Conservation (phyloP, 768 basidiomycete species). For the Botryobasidium botryosum region DNA sequence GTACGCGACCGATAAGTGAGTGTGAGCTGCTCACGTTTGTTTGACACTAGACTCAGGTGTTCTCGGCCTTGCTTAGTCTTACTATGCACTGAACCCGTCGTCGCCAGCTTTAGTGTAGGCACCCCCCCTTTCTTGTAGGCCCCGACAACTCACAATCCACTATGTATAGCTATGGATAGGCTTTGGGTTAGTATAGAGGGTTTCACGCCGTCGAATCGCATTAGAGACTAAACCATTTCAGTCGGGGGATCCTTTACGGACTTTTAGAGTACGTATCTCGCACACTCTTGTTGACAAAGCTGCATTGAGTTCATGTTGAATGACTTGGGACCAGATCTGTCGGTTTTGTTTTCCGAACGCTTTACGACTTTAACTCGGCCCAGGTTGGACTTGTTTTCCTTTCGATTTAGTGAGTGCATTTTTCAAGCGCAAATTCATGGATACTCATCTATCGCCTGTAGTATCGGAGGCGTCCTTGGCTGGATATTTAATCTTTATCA, state of each 20-base stretch:
- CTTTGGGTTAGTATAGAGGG: no score
- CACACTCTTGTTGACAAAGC: no score
- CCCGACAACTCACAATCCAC: background rate
- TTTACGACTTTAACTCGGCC: conserved; percentile 44
- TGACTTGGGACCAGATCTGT: no score
- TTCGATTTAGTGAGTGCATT: conserved; percentile 26
- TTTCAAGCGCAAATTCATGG: conserved; percentile 19
- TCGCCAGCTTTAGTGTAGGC: conserved; percentile 53
- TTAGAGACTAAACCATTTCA: no score
- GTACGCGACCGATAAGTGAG: conserved; percentile 55
- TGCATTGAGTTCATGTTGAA: no score
- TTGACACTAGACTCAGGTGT: conserved; percentile 10
- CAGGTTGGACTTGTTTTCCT: conserved; percentile 43
- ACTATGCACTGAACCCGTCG: conserved; percentile 55
- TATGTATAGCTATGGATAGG: conserved; percentile 43
- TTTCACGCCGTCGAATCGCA: no score
- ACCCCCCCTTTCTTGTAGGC: background rate
- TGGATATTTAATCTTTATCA: conserved; percentile 31
- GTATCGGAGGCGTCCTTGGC: conserved; percentile 38
- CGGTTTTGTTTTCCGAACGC: conserved; percentile 33
- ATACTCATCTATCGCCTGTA: conserved; percentile 15
- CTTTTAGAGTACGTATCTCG: no score
- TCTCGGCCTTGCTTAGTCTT: conserved; percentile 30
- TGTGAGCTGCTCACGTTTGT: conserved; percentile 13
- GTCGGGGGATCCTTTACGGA: conserved; percentile 61